These are phyloP conservation scores for Ceratobasidium sp. DNA, from an alignment of 1,284 basidiomycete species.

Conservation along the genomic window DNA sequence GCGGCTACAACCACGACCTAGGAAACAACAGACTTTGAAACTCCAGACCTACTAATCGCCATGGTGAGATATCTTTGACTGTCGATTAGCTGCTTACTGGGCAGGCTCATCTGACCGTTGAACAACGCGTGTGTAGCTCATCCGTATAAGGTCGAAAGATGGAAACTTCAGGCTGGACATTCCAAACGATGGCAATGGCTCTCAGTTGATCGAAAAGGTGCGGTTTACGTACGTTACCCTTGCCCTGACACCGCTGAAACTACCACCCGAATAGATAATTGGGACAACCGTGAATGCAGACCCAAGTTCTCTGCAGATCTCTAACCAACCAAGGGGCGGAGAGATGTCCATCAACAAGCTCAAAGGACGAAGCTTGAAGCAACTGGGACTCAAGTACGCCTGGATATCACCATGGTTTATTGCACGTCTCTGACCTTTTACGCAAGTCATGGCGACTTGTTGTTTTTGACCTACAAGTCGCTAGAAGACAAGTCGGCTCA, in stretches of 20 bases:
- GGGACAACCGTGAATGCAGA: slow-evolving; percentile 77
- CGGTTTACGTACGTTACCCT: slow-evolving; percentile 31
- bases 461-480: slow-evolving; percentile 84
- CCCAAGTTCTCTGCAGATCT: slow-evolving; percentile 76
- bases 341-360: slow-evolving; percentile 74
- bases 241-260: slow-evolving; percentile 2
- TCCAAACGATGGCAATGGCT: slow-evolving; percentile 68
- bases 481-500: slow-evolving; percentile 46
- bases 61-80: slow-evolving; percentile 45
- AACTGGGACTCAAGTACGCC: slow-evolving; percentile 85
- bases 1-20: background rate
- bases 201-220: slow-evolving; percentile 59
- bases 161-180: slow-evolving; percentile 93
- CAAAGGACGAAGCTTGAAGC: slow-evolving; percentile 70
- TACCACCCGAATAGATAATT: slow-evolving; percentile 51
- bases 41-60: slow-evolving; percentile 55
- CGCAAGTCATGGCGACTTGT: slow-evolving; percentile 94
- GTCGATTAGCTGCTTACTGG: background rate
- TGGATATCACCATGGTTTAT: slow-evolving; percentile 11
- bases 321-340: slow-evolving; percentile 89
- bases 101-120: slow-evolving; percentile 3
- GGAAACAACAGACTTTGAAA: background rate
- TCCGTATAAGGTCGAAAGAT: slow-evolving; percentile 92
- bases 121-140: slow-evolving; percentile 61
- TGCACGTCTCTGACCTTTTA: slow-evolving; percentile 4